Conservation (phyloP, 345 rosid genomes). For the Eucalyptus albens region DNA sequence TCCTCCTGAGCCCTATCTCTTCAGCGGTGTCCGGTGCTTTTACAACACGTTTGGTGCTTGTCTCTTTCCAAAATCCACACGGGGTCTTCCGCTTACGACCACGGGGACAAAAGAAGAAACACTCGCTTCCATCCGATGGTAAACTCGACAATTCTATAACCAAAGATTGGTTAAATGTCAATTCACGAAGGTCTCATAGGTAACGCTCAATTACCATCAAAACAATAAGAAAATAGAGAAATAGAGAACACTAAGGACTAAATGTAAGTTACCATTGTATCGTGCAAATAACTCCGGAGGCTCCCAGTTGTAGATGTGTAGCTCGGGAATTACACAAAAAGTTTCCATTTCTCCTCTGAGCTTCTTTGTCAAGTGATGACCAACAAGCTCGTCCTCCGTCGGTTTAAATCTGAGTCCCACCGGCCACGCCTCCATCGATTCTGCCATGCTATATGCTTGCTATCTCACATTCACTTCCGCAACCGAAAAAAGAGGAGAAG, state of each 20-base stretch:
- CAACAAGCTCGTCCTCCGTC: neutral
- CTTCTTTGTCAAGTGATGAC: neutral
- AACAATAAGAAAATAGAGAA: neutral
- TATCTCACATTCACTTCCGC: neutral
- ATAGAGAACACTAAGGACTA: neutral
- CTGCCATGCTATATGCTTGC: neutral
- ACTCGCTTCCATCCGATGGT: neutral
- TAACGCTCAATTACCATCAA: neutral
- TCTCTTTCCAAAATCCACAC: neutral
- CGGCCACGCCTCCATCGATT: neutral
- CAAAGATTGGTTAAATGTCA: neutral
- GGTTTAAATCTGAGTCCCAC: neutral
- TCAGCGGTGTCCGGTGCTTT: neutral
- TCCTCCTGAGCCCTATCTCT: neutral
- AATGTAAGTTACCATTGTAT: neutral
- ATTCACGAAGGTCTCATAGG: neutral
- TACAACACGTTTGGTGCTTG: neutral
- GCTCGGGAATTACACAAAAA: neutral
- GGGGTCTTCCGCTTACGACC: neutral
- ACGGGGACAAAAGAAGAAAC: neutral
- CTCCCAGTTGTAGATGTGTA: neutral
- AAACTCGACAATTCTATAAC: neutral
- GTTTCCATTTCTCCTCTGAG: neutral
- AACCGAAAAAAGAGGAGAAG: neutral
- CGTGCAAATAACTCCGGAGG: neutral